A percentile compares a stretch with the other conserved stretches of the same genome.
Conservation (phyloP, 208 protist species). For the Acanthamoeba sp. region DNA sequence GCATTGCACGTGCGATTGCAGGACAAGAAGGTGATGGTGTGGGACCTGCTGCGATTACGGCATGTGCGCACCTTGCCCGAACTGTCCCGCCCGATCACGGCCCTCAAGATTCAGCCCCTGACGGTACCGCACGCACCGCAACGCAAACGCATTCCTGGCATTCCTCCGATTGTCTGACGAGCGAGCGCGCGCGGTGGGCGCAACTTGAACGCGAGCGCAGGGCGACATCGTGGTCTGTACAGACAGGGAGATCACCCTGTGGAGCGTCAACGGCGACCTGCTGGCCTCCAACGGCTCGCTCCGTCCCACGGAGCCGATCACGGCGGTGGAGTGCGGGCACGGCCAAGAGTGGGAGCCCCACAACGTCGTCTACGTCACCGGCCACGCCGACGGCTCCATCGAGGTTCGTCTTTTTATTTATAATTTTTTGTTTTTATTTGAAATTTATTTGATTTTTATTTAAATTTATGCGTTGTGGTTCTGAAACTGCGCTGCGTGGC, state of each 20-base stretch:
- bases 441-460: background rate
- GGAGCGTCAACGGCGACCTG: conserved; percentile 58
- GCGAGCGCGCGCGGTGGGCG: too few species aligned
- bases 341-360: conserved; percentile 30
- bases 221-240: conserved; percentile 71
- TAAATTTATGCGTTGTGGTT: background rate
- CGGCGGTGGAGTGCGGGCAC: conserved; percentile 43
- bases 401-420: background rate
- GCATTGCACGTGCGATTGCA: background rate
- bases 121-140: background rate
- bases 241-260: conserved; percentile 46
- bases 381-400: conserved; percentile 58
- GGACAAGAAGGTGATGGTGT: conserved; percentile 61
- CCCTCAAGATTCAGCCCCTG: conserved; percentile 37
- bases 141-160: background rate
- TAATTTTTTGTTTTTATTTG: background rate
- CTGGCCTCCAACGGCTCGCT: conserved; percentile 35
- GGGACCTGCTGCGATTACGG: conserved; percentile 41
- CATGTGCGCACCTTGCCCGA: conserved; percentile 26
- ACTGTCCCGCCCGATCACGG: background rate
- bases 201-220: background rate
- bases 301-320: conserved; percentile 51
- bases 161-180: too few species aligned
- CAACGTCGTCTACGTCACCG: conserved; percentile 59
- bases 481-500: background rate